Evolutionary conservation across 2,329 filamentous ascomycete species (phyloP).

Genomic region (Ceratocystiopsis sp.): DNA sequence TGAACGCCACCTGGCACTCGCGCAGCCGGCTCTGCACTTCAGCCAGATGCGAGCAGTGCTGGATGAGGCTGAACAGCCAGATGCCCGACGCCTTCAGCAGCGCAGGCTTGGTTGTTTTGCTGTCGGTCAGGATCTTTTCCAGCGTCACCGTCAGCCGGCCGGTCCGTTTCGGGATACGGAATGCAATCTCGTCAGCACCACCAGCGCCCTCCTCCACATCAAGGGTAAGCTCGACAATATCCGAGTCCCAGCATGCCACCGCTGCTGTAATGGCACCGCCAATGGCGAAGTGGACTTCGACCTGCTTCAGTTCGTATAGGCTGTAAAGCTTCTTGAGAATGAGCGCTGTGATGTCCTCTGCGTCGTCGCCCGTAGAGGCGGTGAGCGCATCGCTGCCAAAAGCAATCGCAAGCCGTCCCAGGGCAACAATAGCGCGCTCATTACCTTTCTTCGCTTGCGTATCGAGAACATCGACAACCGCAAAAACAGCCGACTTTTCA

Average conservation of each 20-base stretch:
- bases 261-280: slow-evolving; percentile 75
- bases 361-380: not conserved
- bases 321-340: slow-evolving; percentile 55
- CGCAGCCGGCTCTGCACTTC: slow-evolving; percentile 59
- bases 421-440: slow-evolving; percentile 62
- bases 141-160: slow-evolving; percentile 36
- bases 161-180: slow-evolving; percentile 20
- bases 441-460: slow-evolving; percentile 61
- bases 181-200: slow-evolving; percentile 6
- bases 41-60: slow-evolving; percentile 68
- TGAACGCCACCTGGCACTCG: slow-evolving; percentile 73
- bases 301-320: slow-evolving; percentile 68
- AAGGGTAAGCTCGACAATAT: slow-evolving; percentile 54
- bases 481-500: slow-evolving; percentile 13
- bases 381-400: slow-evolving; percentile 5
- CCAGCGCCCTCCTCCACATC: slow-evolving; percentile 48
- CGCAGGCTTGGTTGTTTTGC: slow-evolving; percentile 72
- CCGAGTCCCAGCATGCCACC: slow-evolving; percentile 67
- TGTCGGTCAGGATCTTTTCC: slow-evolving; percentile 59
- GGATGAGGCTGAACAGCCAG: slow-evolving; percentile 82
- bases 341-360: slow-evolving; percentile 23
- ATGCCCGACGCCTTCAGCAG: slow-evolving; percentile 85
- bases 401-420: slow-evolving; percentile 56
- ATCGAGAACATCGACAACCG: slow-evolving; percentile 45
- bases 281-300: slow-evolving; percentile 78